Evolutionary conservation across 2,329 filamentous ascomycete genomes (phyloP).

Genomic region (Diplodia sapinea): DNA sequence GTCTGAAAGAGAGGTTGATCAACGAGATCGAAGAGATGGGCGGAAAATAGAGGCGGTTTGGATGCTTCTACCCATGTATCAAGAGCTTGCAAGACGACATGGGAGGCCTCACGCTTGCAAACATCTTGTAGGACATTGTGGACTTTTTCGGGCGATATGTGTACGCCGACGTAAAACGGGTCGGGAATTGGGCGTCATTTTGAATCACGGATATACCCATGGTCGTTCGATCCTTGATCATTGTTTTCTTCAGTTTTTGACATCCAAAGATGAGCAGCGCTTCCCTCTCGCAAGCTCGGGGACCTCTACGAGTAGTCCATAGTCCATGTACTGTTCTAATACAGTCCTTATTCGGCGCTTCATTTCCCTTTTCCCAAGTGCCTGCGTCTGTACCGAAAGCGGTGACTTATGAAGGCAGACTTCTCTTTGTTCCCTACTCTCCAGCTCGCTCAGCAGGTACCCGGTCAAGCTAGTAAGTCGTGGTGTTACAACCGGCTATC

Average conservation of each 20-base stretch:
- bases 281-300: not conserved
- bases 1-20: not conserved
- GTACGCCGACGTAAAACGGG: not conserved
- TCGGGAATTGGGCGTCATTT: not conserved
- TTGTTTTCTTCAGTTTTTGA: not conserved
- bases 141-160: not conserved
- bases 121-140: not conserved
- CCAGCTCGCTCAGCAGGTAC: too few species aligned
- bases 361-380: too few species aligned
- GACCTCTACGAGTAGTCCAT: too few species aligned
- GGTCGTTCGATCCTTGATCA: not conserved
- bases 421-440: too few species aligned
- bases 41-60: not conserved
- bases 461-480: too few species aligned
- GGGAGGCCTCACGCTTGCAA: not conserved
- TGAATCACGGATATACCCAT: not conserved
- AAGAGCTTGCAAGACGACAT: not conserved
- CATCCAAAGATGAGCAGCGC: not conserved
- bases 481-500: too few species aligned
- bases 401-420: too few species aligned
- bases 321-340: too few species aligned
- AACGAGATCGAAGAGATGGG: not conserved
- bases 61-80: not conserved
- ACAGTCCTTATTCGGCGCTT: too few species aligned
- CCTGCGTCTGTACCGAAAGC: too few species aligned